Conservation (phyloP, 805 yeast genomes). For the Metschnikowia gelsemii region DNA sequence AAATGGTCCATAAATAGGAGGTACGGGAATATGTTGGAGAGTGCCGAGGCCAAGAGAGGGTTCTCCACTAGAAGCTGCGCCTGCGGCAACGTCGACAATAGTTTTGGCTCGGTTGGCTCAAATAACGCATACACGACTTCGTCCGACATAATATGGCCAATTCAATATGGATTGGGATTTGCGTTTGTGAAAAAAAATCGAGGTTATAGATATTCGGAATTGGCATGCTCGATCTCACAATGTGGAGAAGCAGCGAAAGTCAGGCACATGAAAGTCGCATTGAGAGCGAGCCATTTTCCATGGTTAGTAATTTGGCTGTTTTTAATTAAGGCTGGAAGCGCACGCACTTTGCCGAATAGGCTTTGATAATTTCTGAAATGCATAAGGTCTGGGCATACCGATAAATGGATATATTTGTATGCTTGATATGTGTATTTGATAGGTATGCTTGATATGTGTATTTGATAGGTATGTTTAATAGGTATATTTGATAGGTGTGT, state of each 20-base stretch:
- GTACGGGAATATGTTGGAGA: slow-evolving; percentile 49
- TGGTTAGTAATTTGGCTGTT: too few species aligned
- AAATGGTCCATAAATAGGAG: slow-evolving; percentile 44
- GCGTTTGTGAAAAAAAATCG: too few species aligned
- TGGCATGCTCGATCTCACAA: slow-evolving; percentile 1
- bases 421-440: too few species aligned
- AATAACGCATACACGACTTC: slow-evolving; percentile 27
- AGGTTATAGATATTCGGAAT: background rate
- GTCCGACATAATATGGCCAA: slow-evolving; percentile 17
- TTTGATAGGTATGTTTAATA: too few species aligned
- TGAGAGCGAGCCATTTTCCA: background rate
- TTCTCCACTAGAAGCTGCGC: slow-evolving; percentile 37
- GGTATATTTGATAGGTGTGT: too few species aligned
- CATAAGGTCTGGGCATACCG: too few species aligned
- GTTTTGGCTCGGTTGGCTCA: slow-evolving; percentile 39
- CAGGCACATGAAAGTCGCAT: slow-evolving; percentile 16
- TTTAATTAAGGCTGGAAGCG: too few species aligned
- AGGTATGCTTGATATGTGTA: too few species aligned
- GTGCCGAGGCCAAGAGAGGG: slow-evolving; percentile 48
- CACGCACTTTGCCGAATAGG: too few species aligned
- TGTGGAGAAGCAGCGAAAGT: slow-evolving; percentile 19
- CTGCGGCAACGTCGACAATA: slow-evolving; percentile 31
- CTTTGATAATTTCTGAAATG: too few species aligned
- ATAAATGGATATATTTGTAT: too few species aligned
- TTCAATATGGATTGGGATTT: too few species aligned